These are phyloP conservation scores for Talaromyces sp. DNA, from an alignment of 2,329 filamentous ascomycete genomes.

Conservation along the genomic window DNA sequence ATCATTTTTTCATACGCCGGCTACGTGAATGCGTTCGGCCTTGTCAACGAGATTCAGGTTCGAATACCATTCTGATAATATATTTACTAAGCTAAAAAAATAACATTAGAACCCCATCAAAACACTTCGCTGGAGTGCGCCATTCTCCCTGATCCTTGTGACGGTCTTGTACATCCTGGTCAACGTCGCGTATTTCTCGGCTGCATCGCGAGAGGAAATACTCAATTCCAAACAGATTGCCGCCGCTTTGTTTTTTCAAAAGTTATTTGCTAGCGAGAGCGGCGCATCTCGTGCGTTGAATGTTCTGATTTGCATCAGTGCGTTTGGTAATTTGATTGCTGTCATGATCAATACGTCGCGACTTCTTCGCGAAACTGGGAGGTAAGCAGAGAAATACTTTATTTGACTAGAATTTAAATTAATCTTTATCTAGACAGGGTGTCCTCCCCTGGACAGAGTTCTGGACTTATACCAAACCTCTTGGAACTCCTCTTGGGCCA, in stretches of 20 bases:
- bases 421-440: slow-evolving; percentile 43
- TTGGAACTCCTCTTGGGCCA: slow-evolving; percentile 57
- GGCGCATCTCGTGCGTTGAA: slow-evolving; percentile 50
- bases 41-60: slow-evolving; percentile 55
- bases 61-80: background rate
- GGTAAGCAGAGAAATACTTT: slow-evolving; percentile 22
- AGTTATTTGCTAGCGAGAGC: slow-evolving; percentile 47
- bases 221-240: slow-evolving; percentile 48
- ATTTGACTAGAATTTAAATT: background rate
- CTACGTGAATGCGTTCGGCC: slow-evolving; percentile 56
- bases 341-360: slow-evolving; percentile 52
- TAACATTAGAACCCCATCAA: slow-evolving; percentile 54
- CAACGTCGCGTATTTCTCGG: slow-evolving; percentile 58
- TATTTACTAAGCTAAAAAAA: background rate
- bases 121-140: slow-evolving; percentile 47
- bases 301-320: slow-evolving; percentile 51
- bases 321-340: slow-evolving; percentile 55
- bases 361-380: slow-evolving; percentile 55
- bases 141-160: slow-evolving; percentile 47
- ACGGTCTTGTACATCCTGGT: slow-evolving; percentile 52
- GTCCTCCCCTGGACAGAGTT: slow-evolving; percentile 55
- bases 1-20: slow-evolving; percentile 56
- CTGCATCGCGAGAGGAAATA: slow-evolving; percentile 52
- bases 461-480: slow-evolving; percentile 59
- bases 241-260: slow-evolving; percentile 54